A percentile compares a stretch with the other conserved stretches of the same genome.
These are phyloP conservation scores for Cercospora sp. DNA, from an alignment of 2,329 filamentous ascomycete genomes.

Conservation along the genomic window DNA sequence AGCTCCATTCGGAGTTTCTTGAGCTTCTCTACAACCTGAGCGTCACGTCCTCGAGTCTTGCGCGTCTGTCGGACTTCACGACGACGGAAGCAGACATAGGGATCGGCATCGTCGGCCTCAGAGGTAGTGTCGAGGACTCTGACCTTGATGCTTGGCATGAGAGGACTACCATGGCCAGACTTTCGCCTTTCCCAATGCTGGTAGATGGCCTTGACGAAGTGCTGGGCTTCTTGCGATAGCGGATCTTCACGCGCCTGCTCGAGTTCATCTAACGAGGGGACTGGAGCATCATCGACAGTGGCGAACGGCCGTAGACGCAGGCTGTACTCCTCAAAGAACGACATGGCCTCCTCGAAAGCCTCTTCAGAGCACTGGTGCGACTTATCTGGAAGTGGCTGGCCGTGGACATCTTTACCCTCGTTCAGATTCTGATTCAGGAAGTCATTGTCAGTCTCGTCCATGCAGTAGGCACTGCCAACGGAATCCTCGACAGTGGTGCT, in stretches of 20 bases:
- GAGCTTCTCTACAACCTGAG: conserved; percentile 90
- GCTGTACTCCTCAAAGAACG: conserved; percentile 88
- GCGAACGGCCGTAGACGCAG: conserved; percentile 83
- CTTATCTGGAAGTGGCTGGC: conserved; percentile 39
- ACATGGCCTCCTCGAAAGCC: conserved; percentile 91
- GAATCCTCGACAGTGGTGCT: conserved; percentile 98
- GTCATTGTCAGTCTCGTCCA: conserved; percentile 84
- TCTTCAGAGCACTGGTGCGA: conserved; percentile 73
- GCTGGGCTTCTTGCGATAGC: conserved; percentile 55
- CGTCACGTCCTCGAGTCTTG: conserved; percentile 91
- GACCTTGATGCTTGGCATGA: conserved; percentile 77
- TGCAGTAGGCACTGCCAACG: conserved; percentile 86
- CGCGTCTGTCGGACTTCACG: conserved; percentile 91
- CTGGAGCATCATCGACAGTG: conserved; percentile 81
- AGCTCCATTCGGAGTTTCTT: conserved; percentile 88
- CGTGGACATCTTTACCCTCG: conserved; percentile 61
- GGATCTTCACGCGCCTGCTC: conserved; percentile 63
- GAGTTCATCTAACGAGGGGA: conserved; percentile 59
- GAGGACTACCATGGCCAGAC: conserved; percentile 57
- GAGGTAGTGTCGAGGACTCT: conserved; percentile 77
- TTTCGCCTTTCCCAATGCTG: conserved; percentile 79
- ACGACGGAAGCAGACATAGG: conserved; percentile 95
- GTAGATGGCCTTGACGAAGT: conserved; percentile 76
- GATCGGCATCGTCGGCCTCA: conserved; percentile 92
- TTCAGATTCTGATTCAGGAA: conserved; percentile 79